Base-by-base conservation (phyloP, 2,329 filamentous ascomycete genomes). In the Lecanicillium sp. region DNA sequence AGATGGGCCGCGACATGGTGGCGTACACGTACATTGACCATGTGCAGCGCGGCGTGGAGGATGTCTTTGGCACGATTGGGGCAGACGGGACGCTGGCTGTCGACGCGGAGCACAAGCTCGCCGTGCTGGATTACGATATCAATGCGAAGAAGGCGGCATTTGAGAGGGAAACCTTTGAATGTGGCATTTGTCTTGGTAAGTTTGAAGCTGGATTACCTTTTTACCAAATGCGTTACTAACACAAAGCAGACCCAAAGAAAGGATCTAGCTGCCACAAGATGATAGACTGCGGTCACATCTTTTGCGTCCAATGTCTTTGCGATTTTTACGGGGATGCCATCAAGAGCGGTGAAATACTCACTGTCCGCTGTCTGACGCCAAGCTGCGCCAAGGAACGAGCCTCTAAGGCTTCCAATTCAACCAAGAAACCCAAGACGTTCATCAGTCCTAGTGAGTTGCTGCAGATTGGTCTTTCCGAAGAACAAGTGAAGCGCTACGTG, bases 271-370 rank as follows among this genome's bases (percentile, higher is more conserved):
- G 93, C 63, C 86, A 97, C 67, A 79, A 81, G 35, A 83, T 97
- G 75, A 67, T 86, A 38, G 81, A 84, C 50, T 98, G 93, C 64
- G 82, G 81, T 0, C 91, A 98, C 62, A 89, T 97, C 30, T 98
- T 97, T 61, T 98, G 93, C 64, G 70, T 84, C 15, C 67, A 80
- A n/a, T 98, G 93, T 60, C 72, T 98, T 3, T 84, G 87, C 53
- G 88, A 91, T 57, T 96, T 91, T 57, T 97, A 95, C 73, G 88
- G 85, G 56, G 84, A 82, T 54, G 90, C 88, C 55, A 96, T 98
- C 58, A 81, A 74, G 0, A 87, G 94, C 60, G 93, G 93, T 1
- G 84, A 94, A 58, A 72, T 98, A 15, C 74, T 81, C 41, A 79
- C 79, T 7, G 84, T 98, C 24, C 84, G 84, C 53, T 98, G 93